These are phyloP conservation scores for Tulasnella sp. DNA, from an alignment of 768 basidiomycete species.

Conservation along the genomic window DNA sequence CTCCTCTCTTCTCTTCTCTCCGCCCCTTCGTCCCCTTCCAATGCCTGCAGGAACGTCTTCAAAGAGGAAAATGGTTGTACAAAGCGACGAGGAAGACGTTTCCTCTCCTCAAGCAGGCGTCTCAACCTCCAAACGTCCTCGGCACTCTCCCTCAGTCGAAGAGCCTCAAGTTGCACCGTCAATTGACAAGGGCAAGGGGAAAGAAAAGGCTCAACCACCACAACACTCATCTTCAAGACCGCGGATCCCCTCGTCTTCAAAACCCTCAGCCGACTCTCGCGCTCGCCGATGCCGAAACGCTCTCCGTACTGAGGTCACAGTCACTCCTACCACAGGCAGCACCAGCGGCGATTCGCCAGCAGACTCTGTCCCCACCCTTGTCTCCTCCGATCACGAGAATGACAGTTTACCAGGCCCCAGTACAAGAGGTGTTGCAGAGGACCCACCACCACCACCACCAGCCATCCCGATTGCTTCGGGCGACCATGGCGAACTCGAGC, in stretches of 20 bases:
- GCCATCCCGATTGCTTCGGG: background rate
- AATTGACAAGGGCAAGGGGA: background rate
- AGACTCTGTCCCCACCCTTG: background rate
- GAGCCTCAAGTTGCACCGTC: background rate
- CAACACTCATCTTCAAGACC: background rate
- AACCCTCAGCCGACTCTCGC: background rate
- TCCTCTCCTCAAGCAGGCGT: background rate
- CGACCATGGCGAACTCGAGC: constrained; percentile 12
- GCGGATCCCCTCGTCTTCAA: background rate
- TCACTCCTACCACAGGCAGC: background rate
- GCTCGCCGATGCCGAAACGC: background rate
- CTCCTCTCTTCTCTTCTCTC: background rate
- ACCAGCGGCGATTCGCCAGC: background rate
- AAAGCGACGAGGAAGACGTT: background rate
- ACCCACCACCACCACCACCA: background rate
- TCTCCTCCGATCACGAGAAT: background rate
- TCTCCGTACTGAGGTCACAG: background rate
- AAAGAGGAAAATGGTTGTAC: background rate
- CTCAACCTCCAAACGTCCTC: background rate
- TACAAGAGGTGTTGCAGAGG: background rate
- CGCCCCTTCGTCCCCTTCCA: background rate
- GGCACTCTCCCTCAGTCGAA: background rate
- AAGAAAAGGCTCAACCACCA: background rate
- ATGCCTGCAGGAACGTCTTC: background rate
- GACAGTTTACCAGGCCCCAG: background rate